Evolutionary conservation across 345 rosid species (phyloP).

Genomic region (Brassica nigra): DNA sequence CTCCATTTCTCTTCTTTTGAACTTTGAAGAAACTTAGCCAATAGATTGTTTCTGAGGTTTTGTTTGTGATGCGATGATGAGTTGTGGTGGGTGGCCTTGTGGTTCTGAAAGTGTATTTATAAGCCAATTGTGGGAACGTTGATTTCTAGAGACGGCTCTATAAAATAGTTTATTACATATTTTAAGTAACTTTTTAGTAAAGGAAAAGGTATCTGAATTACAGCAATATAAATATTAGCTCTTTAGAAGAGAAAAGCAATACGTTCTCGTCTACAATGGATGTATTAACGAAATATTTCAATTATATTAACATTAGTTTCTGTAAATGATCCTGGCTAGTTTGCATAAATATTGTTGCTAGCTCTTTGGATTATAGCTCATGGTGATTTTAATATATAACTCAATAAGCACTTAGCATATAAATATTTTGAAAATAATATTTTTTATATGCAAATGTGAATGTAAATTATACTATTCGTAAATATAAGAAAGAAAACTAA

Average conservation of each 20-base stretch:
- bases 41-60: neutral
- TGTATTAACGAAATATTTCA: neutral
- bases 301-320: neutral
- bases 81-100: constrained; percentile 25
- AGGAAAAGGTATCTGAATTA: constrained; percentile 31
- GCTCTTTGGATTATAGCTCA: neutral
- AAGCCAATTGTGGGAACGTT: constrained; percentile 8
- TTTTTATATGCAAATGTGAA: constrained; percentile 5
- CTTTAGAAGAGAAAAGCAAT: neutral
- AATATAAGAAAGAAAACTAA: constrained; percentile 27
- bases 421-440: neutral
- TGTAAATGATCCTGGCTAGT: neutral
- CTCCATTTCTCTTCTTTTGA: constrained; percentile 23
- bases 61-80: constrained; percentile 14
- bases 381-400: neutral
- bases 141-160: constrained; percentile 17
- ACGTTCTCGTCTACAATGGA: neutral
- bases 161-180: constrained; percentile 2
- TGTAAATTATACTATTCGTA: neutral
- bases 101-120: constrained; percentile 33
- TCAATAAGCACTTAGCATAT: neutral
- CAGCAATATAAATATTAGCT: neutral
- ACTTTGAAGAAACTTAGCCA: constrained; percentile 15
- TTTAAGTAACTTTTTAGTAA: constrained; percentile 30
- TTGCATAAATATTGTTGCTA: neutral